These are phyloP conservation scores for Geotrichum ghanense DNA, from an alignment of 805 yeast species.

Conservation along the genomic window DNA sequence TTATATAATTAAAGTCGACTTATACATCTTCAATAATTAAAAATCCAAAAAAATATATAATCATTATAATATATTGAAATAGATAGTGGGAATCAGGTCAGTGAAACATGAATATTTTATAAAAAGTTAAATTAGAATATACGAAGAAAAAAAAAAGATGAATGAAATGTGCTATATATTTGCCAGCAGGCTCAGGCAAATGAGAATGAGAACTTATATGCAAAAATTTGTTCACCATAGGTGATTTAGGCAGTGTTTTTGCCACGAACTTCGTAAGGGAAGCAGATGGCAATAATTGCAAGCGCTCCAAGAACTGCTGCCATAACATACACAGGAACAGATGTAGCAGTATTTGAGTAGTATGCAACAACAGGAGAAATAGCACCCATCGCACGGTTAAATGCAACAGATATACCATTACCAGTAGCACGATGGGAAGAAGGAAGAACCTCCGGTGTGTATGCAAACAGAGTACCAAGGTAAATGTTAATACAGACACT, in stretches of 20 bases:
- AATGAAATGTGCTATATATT: too few species aligned
- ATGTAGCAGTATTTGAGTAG: slow-evolving; percentile 31
- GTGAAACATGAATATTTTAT: too few species aligned
- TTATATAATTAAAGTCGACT: too few species aligned
- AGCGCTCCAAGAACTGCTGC: slow-evolving; percentile 32
- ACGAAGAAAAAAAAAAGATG: too few species aligned
- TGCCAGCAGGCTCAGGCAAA: too few species aligned
- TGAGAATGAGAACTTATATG: too few species aligned
- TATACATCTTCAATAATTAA: too few species aligned
- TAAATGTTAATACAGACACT: slow-evolving; percentile 11
- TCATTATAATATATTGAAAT: too few species aligned
- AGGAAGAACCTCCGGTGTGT: slow-evolving; percentile 35
- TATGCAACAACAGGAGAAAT: slow-evolving; percentile 36
- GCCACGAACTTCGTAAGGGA: slow-evolving; percentile 37
- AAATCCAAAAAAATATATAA: too few species aligned
- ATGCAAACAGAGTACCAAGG: slow-evolving; percentile 34
- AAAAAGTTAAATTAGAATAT: too few species aligned
- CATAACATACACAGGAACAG: slow-evolving; percentile 34
- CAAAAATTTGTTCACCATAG: too few species aligned
- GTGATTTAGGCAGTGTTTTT: slow-evolving; percentile 7
- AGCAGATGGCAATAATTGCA: slow-evolving; percentile 30
- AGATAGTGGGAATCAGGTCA: too few species aligned
- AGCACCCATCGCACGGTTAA: slow-evolving; percentile 32
- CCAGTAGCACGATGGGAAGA: slow-evolving; percentile 27
- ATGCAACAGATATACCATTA: slow-evolving; percentile 33